Percentiles rank a stretch among this genome's conserved stretches.
These are phyloP conservation scores for Thinopyrum elongatum DNA, from an alignment of 176 grass and related monocot genomes.

Conservation along the genomic window DNA sequence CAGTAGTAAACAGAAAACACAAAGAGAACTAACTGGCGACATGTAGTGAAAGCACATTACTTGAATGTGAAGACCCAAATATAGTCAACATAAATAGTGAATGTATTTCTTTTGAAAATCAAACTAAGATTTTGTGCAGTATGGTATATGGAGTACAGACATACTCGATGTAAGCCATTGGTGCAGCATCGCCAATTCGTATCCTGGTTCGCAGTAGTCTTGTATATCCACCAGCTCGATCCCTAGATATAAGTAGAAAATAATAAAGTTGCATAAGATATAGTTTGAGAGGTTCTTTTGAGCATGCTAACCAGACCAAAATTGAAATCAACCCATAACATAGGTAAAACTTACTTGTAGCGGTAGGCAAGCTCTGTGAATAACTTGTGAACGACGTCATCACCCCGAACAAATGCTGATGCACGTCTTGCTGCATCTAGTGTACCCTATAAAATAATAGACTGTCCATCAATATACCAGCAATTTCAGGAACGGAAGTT, in stretches of 20 bases:
- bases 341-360: conserved; percentile 56
- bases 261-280: background rate
- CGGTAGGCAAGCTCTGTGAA: conserved; percentile 93
- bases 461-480: conserved; percentile 3
- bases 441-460: conserved; percentile 57
- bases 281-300: background rate
- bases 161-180: conserved; percentile 98
- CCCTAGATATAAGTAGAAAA: conserved; percentile 32
- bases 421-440: conserved; percentile 59
- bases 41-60: background rate
- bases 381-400: conserved; percentile 89
- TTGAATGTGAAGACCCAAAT: background rate
- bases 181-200: conserved; percentile 86
- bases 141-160: background rate
- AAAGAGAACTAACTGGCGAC: background rate
- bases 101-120: background rate
- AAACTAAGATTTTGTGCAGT: background rate
- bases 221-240: conserved; percentile 86
- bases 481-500: conserved; percentile 14
- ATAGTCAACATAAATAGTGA: background rate
- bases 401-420: conserved; percentile 81
- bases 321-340: background rate
- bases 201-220: conserved; percentile 80
- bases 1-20: background rate
- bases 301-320: background rate